Evolutionary conservation across 73 alveolate species (phyloP), one percentile per base, ranked within the genome.

Genomic region (Symbiodinium natans): DNA sequence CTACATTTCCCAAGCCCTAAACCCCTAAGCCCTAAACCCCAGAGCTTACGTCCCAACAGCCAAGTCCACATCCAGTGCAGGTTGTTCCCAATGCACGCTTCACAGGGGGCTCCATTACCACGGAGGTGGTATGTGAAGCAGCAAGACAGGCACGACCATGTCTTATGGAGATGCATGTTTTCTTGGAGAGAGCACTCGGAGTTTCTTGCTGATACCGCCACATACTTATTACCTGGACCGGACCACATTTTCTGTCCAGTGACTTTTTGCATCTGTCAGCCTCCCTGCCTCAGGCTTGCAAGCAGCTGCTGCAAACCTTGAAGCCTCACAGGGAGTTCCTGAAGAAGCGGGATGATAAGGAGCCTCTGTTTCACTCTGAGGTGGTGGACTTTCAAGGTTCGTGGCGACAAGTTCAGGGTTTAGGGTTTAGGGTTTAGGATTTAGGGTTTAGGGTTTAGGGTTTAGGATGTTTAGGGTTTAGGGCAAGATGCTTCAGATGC

Each of bases 241-340:
- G n/a, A n/a, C n/a, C n/a, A n/a, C n/a, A n/a, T n/a, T n/a, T n/a
- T n/a, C n/a, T n/a, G n/a, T n/a, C n/a, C n/a, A n/a, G n/a, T n/a
- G n/a, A n/a, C n/a, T n/a, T n/a, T n/a, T n/a, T n/a, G n/a, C n/a
- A n/a, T n/a, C n/a, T n/a, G n/a, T n/a, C n/a, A n/a, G n/a, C n/a
- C n/a, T n/a, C n/a, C n/a, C n/a, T n/a, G n/a, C n/a, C n/a, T n/a
- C 80, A 90, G 97, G 97, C 97, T 52, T 90, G 97, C 88, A 90
- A 90, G 77, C 87, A 68, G 77, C 97, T 90, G 17, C 54, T 90
- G 56, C 89, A 90, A 21, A 90, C 97, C 11, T 54, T 90, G 31
- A 63, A 85, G 34, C 97, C 97, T 2, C 97, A 90, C 88, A 52
- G 77, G 54, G 97, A 90, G 63, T 90, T 90, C 88, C 43, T 90